Evolutionary conservation across 2,329 filamentous ascomycete genomes (phyloP).

Genomic region (Neodidymelliopsis sp.): DNA sequence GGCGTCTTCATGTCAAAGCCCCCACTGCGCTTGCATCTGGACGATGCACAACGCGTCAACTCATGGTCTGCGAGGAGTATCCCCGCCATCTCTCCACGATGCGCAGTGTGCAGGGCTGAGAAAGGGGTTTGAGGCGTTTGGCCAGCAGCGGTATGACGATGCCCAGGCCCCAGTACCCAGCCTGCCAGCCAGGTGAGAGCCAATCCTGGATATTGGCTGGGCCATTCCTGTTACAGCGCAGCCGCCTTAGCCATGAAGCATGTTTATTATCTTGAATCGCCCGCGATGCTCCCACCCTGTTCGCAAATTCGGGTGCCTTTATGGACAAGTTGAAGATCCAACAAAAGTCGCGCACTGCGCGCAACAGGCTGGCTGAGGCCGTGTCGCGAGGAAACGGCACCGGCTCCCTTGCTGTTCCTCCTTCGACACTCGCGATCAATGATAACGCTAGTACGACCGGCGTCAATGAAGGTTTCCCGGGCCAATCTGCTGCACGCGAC

Average conservation of each 20-base stretch:
- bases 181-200: slow-evolving; percentile 24
- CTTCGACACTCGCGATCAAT: slow-evolving; percentile 37
- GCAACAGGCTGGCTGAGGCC: slow-evolving; percentile 41
- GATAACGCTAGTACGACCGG: slow-evolving; percentile 43
- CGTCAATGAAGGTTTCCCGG: slow-evolving; percentile 44
- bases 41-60: slow-evolving; percentile 9
- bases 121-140: slow-evolving; percentile 27
- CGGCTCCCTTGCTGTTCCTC: slow-evolving; percentile 38
- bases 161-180: slow-evolving; percentile 31
- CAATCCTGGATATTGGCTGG: slow-evolving; percentile 18
- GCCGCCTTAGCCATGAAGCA: slow-evolving; percentile 28
- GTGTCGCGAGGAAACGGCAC: slow-evolving; percentile 37
- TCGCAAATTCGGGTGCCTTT: slow-evolving; percentile 10
- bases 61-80: slow-evolving; percentile 7
- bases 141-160: slow-evolving; percentile 30
- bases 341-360: slow-evolving; percentile 43
- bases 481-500: slow-evolving; percentile 41
- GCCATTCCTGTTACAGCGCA: slow-evolving; percentile 17
- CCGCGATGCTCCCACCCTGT: slow-evolving; percentile 14
- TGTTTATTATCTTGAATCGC: slow-evolving; percentile 27
- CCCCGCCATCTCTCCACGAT: slow-evolving; percentile 8
- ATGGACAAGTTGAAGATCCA: slow-evolving; percentile 46
- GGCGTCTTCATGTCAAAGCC: not conserved
- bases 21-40: slow-evolving; percentile 6
- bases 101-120: slow-evolving; percentile 3